Base-by-base conservation (phyloP, 148 eudicot genomes). In the Rhododendron williamsianum region DNA sequence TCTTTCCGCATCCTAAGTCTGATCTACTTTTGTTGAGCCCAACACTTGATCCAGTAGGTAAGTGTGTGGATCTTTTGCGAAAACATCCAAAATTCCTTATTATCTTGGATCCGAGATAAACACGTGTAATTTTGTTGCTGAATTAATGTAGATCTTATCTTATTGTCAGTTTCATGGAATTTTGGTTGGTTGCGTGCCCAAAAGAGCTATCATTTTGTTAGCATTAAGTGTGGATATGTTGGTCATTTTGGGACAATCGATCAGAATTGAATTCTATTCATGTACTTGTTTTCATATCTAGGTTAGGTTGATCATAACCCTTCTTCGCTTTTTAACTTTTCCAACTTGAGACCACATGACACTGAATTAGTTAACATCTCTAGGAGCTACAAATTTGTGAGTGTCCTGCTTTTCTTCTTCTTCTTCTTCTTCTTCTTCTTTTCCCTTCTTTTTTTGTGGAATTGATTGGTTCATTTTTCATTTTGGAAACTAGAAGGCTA, bases 1-100 rank as follows among this genome's bases (percentile, higher is more conserved):
- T 81, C 83, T 48, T 51, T 43, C 69, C 23, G 9, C 48, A 9
- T 19, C 13, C 0, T 38, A 46, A 1, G 12, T 82, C 19, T 11
- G 36, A 82, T 41, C 51, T 43, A 65, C 43, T 82, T 83, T 18
- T 83, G 45, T 83, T 71, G 65, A 83, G 85, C 60, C 45, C 30
- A 83, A 69, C 38, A 73, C 30, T 71, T 83, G 78, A 83, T 27
- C 52, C 76, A 69, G 60, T 54, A 27, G 85, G 60, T 71, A 45
- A 65, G 36, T 82, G 60, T 6, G 43, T 52, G 45, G 67, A 33
- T 80, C 82, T 52, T 30, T 52, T 16, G n/a, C 7, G 19, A 16
- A 4, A 16, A 25, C 27, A 67, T 45, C 4, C 25, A 6, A 69
- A 46, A 30, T 71, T 18, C 35, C 35, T 56, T 18, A 63, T 71